These are phyloP conservation scores for Schizophyllum commune DNA, from an alignment of 1,284 basidiomycete genomes.

Conservation along the genomic window DNA sequence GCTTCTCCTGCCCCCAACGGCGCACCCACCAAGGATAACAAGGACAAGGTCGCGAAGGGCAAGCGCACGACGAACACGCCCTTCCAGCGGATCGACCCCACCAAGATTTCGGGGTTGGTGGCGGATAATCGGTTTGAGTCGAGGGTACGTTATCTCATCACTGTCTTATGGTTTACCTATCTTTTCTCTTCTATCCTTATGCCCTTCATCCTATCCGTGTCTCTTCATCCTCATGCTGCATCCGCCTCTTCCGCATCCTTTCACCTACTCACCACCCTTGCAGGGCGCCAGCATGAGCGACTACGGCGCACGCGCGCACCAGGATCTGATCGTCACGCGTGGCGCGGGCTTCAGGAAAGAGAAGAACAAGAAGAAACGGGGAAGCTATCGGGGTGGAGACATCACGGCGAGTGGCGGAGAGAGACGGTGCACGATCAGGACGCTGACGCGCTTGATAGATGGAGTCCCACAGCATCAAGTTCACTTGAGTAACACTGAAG, in stretches of 20 bases:
- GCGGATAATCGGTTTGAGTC: slow-evolving; percentile 83
- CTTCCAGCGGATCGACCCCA: slow-evolving; percentile 80
- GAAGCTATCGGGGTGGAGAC: slow-evolving; percentile 86
- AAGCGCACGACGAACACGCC: slow-evolving; percentile 44
- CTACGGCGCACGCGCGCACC: slow-evolving; percentile 82
- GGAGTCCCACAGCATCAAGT: slow-evolving; percentile 81
- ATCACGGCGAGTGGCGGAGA: slow-evolving; percentile 62
- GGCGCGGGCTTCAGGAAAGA: slow-evolving; percentile 96
- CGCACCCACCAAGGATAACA: too few species aligned
- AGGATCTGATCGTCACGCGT: slow-evolving; percentile 87
- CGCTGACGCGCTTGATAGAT: slow-evolving; percentile 41
- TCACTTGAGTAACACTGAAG: slow-evolving; percentile 41
- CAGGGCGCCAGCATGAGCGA: slow-evolving; percentile 64
- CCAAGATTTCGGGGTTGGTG: slow-evolving; percentile 55
- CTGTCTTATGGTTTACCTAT: not conserved
- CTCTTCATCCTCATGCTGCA: too few species aligned
- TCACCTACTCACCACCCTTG: not conserved
- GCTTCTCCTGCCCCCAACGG: too few species aligned
- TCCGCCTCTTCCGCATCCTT: slow-evolving; percentile 1
- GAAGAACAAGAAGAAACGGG: slow-evolving; percentile 99
- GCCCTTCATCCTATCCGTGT: slow-evolving; percentile 8
- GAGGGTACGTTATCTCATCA: slow-evolving; percentile 41
- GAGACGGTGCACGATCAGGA: too few species aligned
- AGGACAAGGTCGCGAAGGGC: slow-evolving; percentile 21
- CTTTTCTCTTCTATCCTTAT: slow-evolving; percentile 4